phyloP scores from a whole-genome alignment of 208 protist species.

The Leishmania major region DNA sequence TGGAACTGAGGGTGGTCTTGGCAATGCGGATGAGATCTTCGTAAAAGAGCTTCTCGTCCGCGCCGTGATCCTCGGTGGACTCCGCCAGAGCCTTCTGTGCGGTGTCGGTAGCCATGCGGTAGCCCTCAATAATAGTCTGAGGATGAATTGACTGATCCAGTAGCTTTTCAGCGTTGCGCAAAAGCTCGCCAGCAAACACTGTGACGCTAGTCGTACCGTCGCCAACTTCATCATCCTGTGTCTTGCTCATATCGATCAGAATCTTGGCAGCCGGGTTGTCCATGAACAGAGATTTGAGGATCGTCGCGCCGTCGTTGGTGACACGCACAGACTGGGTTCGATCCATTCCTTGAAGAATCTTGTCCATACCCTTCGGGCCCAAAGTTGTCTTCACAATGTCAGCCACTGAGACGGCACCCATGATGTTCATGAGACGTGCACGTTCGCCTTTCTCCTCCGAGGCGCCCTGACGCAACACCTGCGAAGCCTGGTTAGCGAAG shows the following conservation, averaged over 20 bases:
- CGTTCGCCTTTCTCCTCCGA: constrained; percentile 94
- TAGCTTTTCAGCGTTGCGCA: constrained; percentile 99
- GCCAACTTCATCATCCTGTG: constrained; percentile 99
- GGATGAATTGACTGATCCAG: constrained; percentile 98
- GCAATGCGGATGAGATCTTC: constrained; percentile 99
- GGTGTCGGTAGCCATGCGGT: constrained; percentile 76
- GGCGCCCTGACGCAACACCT: constrained; percentile 84
- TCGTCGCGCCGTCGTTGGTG: constrained; percentile 99
- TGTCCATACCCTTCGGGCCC: constrained; percentile 99
- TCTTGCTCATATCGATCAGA: constrained; percentile 99
- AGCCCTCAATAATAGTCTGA: constrained; percentile 98
- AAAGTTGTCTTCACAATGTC: constrained; percentile 99
- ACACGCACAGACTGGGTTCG: constrained; percentile 91
- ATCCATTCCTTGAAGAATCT: constrained; percentile 92
- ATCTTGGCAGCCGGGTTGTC: constrained; percentile 99
- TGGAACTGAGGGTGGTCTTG: constrained; percentile 99
- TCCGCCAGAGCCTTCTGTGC: constrained; percentile 89
- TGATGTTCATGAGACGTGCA: constrained; percentile 92
- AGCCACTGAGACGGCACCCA: constrained; percentile 89
- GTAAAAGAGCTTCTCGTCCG: constrained; percentile 92
- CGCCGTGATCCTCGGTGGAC: constrained; percentile 81
- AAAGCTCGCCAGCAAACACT: constrained; percentile 98
- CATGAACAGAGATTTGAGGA: constrained; percentile 98
- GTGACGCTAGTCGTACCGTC: constrained; percentile 99
- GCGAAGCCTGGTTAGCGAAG: constrained; percentile 79